These are phyloP conservation scores for Rhodamnia argentea DNA, from an alignment of 345 rosid species.

Conservation along the genomic window DNA sequence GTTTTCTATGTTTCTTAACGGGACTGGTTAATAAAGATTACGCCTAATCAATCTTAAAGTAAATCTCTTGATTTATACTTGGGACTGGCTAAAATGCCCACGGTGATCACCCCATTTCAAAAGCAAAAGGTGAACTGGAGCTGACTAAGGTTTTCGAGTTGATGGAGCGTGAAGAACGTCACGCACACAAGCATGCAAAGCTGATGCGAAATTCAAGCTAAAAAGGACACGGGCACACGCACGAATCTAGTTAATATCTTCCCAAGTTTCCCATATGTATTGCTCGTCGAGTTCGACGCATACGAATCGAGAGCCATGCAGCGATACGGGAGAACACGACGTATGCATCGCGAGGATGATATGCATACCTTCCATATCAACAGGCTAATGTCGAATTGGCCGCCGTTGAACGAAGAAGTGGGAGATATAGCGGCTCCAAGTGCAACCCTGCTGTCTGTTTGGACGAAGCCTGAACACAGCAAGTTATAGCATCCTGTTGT, in stretches of 20 bases:
- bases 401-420: slow-evolving; percentile 69
- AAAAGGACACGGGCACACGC: neutral
- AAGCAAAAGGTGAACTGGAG: neutral
- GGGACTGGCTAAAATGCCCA: neutral
- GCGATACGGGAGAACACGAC: neutral
- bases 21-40: neutral
- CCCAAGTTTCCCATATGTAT: neutral
- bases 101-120: neutral
- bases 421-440: slow-evolving; percentile 98
- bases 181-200: neutral
- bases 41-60: neutral
- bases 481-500: slow-evolving; percentile 95
- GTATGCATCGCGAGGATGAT: neutral
- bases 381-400: slow-evolving; percentile 92
- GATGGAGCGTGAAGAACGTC: neutral
- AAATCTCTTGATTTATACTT: neutral
- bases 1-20: neutral
- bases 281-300: neutral
- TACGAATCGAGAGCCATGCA: neutral
- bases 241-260: neutral
- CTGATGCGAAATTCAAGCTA: neutral
- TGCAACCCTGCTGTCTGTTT: slow-evolving; percentile 73
- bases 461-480: slow-evolving; percentile 92
- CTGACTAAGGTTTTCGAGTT: neutral
- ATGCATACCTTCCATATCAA: slow-evolving; percentile 84